These are phyloP conservation scores for Amoeboaphelidium protococcarum DNA, from an alignment of 371 early-diverging fungal species.

Conservation along the genomic window DNA sequence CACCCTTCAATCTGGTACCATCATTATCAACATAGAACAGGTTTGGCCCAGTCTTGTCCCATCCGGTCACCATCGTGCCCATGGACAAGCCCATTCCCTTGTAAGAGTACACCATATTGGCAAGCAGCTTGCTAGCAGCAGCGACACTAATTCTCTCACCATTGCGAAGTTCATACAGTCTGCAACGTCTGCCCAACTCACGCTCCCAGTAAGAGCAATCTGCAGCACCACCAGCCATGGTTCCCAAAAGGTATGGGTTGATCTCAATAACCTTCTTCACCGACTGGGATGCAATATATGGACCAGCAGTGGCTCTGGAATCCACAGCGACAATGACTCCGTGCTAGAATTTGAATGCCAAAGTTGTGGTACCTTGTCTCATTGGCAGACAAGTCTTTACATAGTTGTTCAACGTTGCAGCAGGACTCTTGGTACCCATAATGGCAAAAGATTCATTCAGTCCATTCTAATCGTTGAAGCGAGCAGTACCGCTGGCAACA, in stretches of 20 bases:
- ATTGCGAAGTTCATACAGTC: slow-evolving; percentile 84
- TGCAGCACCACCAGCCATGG: slow-evolving; percentile 99
- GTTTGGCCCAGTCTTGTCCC: slow-evolving; percentile 91
- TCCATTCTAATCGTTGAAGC: no score
- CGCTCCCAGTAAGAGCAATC: slow-evolving; percentile 99
- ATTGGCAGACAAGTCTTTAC: no score
- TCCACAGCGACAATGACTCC: slow-evolving; percentile 98
- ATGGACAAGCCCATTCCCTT: slow-evolving; percentile 97
- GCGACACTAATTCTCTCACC: slow-evolving; percentile 95
- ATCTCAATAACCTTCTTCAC: slow-evolving; percentile 99
- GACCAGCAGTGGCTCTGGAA: slow-evolving; percentile 95
- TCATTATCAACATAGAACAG: slow-evolving; percentile 97
- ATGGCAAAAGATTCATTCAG: no score
- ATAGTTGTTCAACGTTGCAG: no score
- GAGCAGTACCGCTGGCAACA: not conserved
- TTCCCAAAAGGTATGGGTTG: slow-evolving; percentile 95
- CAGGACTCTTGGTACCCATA: slow-evolving; percentile 2
- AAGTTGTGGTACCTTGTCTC: slow-evolving; percentile 96
- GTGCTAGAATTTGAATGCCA: slow-evolving; percentile 91
- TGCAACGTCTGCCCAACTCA: slow-evolving; percentile 84
- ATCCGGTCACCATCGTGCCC: slow-evolving; percentile 99
- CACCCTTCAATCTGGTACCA: slow-evolving; percentile 72
- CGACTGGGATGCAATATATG: slow-evolving; percentile 88
- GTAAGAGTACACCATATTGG: slow-evolving; percentile 89
- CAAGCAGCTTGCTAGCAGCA: slow-evolving; percentile 91